phyloP scores from a whole-genome alignment of 169 alveolate species.

The Amoebophrya sp. region DNA sequence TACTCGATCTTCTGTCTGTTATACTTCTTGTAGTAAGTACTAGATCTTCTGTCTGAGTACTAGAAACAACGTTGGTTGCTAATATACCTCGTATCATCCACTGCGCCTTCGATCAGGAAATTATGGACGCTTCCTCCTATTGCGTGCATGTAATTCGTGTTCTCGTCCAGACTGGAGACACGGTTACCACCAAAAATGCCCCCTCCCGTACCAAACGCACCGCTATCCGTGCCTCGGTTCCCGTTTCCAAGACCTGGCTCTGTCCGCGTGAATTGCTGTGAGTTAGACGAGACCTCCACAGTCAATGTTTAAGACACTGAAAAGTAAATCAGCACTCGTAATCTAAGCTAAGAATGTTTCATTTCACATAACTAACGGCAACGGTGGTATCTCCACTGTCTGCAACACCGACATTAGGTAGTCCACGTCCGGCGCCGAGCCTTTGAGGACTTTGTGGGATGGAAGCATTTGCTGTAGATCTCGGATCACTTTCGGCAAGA shows the following conservation, averaged over 20 bases:
- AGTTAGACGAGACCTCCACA: too few species aligned
- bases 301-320: too few species aligned
- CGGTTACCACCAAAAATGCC: neutral
- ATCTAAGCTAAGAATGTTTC: too few species aligned
- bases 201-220: neutral
- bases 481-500: neutral
- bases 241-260: neutral
- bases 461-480: slow-evolving; percentile 9
- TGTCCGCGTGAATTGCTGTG: too few species aligned
- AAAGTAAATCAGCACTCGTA: too few species aligned
- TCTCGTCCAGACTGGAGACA: neutral
- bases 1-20: too few species aligned
- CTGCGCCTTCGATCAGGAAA: neutral
- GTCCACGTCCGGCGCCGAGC: slow-evolving; percentile 20
- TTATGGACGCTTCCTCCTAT: neutral
- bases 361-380: neutral
- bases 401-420: neutral
- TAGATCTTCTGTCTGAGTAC: too few species aligned
- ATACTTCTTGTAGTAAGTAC: too few species aligned
- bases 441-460: neutral
- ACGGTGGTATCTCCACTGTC: neutral
- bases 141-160: neutral
- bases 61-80: too few species aligned
- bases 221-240: neutral
- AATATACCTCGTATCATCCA: slow-evolving; percentile 3